These are phyloP conservation scores for Encephalitozoon cuniculi DNA, from an alignment of 371 early-diverging fungal species.

Conservation along the genomic window DNA sequence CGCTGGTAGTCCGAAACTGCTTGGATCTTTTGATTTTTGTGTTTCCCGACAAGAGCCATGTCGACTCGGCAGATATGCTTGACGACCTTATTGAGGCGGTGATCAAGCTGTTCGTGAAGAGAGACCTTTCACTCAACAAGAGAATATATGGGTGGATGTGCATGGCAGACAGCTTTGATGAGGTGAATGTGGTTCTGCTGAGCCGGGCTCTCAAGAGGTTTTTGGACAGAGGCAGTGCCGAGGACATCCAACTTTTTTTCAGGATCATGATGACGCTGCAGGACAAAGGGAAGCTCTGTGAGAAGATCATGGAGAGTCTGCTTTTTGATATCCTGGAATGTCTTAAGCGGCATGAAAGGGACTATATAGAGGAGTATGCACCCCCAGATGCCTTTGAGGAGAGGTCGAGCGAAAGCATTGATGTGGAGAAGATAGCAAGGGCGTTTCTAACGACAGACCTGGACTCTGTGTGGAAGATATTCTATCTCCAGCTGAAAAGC, in stretches of 20 bases:
- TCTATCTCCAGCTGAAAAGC: constrained; percentile 20
- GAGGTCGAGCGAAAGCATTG: not conserved
- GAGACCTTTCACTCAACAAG: constrained; percentile 53
- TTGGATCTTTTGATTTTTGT: constrained; percentile 27
- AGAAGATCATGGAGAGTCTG: constrained; percentile 24
- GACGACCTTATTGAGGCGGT: constrained; percentile 18
- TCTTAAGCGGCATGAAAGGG: not conserved
- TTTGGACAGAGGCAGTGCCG: not conserved
- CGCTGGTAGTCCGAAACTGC: constrained; percentile 31
- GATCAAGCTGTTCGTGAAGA: constrained; percentile 48
- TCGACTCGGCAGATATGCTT: not conserved
- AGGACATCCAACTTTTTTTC: constrained; percentile 24
- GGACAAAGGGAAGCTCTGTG: constrained; percentile 18
- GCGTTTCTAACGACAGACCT: constrained; percentile 19
- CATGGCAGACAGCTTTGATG: not conserved
- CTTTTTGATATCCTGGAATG: constrained; percentile 7
- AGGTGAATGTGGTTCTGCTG: not conserved
- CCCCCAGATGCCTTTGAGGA: not conserved
- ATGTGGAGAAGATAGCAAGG: constrained; percentile 1
- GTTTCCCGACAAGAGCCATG: not conserved
- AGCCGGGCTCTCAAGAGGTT: constrained; percentile 1
- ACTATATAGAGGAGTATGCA: not conserved
- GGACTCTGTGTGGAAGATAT: constrained; percentile 22
- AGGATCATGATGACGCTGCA: constrained; percentile 24
- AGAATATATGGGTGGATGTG: constrained; percentile 50